phyloP scores from a whole-genome alignment of 225 moss, liverwort and hornwort genomes.

The Bryum argenteum region DNA sequence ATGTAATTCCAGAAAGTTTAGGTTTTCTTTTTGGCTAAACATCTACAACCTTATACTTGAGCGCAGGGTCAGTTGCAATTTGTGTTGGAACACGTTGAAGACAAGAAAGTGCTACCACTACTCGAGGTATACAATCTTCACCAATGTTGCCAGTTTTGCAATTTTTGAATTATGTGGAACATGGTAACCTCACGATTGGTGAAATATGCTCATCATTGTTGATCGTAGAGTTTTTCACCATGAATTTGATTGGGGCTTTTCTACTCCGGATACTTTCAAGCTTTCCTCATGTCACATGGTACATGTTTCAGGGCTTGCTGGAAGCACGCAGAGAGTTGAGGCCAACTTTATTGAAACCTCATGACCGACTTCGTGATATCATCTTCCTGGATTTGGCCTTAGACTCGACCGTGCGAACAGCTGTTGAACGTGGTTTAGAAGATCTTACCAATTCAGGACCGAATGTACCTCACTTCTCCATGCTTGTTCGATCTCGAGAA shows the following conservation, averaged over 20 bases:
- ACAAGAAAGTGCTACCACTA: constrained; percentile 64
- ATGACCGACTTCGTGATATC: constrained; percentile 89
- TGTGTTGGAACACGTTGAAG: constrained; percentile 83
- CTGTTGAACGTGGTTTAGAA: constrained; percentile 90
- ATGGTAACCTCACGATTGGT: no score
- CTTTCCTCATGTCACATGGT: constrained; percentile 9
- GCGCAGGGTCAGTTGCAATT: constrained; percentile 57
- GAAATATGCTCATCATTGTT: no score
- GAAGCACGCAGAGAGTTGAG: constrained; percentile 91
- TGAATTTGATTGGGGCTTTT: no score
- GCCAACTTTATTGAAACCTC: constrained; percentile 63
- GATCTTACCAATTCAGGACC: constrained; percentile 62
- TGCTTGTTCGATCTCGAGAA: neutral
- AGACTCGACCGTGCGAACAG: constrained; percentile 94
- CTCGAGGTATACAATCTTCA: constrained; percentile 59
- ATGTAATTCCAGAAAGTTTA: neutral
- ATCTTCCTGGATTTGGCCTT: constrained; percentile 93
- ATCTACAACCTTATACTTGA: constrained; percentile 5
- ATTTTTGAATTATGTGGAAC: no score
- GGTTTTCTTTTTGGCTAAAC: neutral
- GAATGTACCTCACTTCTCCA: constrained; percentile 37
- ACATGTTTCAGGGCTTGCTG: constrained; percentile 62
- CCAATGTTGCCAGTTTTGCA: neutral
- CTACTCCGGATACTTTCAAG: neutral
- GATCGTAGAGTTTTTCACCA: no score